Percentiles rank a stretch among this genome's conserved stretches.
Conservation (phyloP, 2,329 filamentous ascomycete genomes). For the Emydomyces testavorans region DNA sequence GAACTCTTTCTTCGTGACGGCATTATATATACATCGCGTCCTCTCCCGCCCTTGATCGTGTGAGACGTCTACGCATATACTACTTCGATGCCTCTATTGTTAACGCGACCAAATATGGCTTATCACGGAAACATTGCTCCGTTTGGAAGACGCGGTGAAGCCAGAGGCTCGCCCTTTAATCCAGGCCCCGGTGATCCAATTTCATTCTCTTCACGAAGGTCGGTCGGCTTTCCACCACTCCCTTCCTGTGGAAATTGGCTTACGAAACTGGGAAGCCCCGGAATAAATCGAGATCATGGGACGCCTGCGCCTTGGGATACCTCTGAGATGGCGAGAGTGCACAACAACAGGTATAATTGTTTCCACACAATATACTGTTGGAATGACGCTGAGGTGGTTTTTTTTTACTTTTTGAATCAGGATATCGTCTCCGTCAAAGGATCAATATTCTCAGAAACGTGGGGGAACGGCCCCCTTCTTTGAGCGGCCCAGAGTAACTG, state of each 20-base stretch:
- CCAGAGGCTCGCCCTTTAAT: conserved; percentile 13
- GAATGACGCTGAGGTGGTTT: conserved; percentile 4
- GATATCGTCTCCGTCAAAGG: conserved; percentile 9
- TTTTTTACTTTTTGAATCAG: conserved; percentile 2
- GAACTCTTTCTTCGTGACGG: background rate
- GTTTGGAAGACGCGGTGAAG: conserved; percentile 12
- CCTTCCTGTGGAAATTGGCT: conserved; percentile 5
- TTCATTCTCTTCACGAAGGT: conserved; percentile 17
- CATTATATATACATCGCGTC: conserved; percentile 2
- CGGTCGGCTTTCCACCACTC: conserved; percentile 9
- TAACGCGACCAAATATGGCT: conserved; percentile 13
- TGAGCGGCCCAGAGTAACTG: conserved; percentile 5
- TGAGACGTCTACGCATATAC: background rate
- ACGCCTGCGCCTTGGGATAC: conserved; percentile 4
- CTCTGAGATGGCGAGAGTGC: background rate
- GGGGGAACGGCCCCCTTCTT: background rate
- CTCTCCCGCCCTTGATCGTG: conserved; percentile 2
- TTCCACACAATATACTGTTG: background rate
- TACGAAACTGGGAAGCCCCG: conserved; percentile 12
- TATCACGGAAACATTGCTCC: conserved; percentile 14
- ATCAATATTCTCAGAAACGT: conserved; percentile 2
- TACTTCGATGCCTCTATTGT: conserved; percentile 8
- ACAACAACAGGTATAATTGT: conserved; percentile 11
- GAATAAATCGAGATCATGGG: conserved; percentile 9
- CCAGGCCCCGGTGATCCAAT: conserved; percentile 11